Evolutionary conservation across 2,329 filamentous ascomycete species (phyloP).

Genomic region (Cercospora zeae-maydis): DNA sequence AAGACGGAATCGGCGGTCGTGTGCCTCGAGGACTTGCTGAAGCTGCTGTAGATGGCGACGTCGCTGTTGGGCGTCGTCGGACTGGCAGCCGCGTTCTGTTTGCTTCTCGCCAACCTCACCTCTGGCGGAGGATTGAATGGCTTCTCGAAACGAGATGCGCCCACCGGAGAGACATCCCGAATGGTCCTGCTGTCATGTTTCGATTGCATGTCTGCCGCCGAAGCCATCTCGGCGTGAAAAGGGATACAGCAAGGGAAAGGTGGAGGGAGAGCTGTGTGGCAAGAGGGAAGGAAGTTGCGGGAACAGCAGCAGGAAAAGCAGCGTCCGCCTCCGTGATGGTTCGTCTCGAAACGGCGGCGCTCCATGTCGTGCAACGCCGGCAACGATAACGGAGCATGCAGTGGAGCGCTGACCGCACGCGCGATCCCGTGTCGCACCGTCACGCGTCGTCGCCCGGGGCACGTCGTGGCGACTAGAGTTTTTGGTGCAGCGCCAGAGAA

Average conservation of each 20-base stretch:
- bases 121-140: slow-evolving; percentile 24
- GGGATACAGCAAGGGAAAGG: neutral
- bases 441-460: neutral
- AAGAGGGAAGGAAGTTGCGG: neutral
- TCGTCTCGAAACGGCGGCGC: neutral
- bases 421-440: neutral
- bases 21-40: slow-evolving; percentile 15
- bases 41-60: slow-evolving; percentile 17
- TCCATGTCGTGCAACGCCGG: slow-evolving; percentile 1
- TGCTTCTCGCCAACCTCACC: slow-evolving; percentile 2
- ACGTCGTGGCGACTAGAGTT: neutral
- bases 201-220: neutral
- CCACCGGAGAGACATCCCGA: slow-evolving; percentile 30
- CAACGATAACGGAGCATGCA: neutral
- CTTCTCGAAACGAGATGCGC: slow-evolving; percentile 32
- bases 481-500: neutral
- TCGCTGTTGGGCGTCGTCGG: slow-evolving; percentile 20
- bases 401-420: neutral
- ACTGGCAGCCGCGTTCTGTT: slow-evolving; percentile 16
- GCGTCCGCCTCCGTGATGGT: neutral
- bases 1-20: slow-evolving; percentile 18
- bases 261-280: neutral
- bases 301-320: neutral
- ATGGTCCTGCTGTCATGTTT: neutral
- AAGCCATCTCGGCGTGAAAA: neutral